Percentiles rank a stretch among this genome's conserved stretches.
Evolutionary conservation across 768 basidiomycete species (phyloP).

Genomic region (Phlegmacium glaucopus): DNA sequence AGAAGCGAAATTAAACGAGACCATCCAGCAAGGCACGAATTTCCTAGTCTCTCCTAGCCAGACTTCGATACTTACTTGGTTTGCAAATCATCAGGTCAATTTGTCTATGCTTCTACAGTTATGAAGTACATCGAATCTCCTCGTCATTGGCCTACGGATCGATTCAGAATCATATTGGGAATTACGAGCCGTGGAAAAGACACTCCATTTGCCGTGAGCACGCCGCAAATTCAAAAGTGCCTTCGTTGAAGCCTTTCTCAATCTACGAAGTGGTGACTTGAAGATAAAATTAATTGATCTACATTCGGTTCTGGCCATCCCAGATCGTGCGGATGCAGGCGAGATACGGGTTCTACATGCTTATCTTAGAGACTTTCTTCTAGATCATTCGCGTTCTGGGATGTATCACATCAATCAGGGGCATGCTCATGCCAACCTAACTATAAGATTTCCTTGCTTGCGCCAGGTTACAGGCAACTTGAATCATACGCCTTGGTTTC

Average conservation of each 20-base stretch:
- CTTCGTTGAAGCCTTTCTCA: no score
- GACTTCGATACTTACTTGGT: no score
- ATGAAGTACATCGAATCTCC: conserved; percentile 14
- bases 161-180: conserved; percentile 10
- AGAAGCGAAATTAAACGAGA: conserved; percentile 3
- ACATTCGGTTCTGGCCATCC: conserved; percentile 8
- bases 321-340: conserved; percentile 4
- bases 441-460: background rate
- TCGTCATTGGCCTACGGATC: conserved; percentile 11
- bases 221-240: no score
- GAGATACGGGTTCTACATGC: conserved; percentile 4
- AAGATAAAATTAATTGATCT: conserved; percentile 9
- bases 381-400: conserved; percentile 10
- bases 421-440: conserved; percentile 4
- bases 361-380: conserved; percentile 14
- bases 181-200: conserved; percentile 3
- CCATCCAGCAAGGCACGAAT: conserved; percentile 6
- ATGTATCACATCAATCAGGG: conserved; percentile 9
- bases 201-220: conserved; percentile 6
- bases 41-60: no score
- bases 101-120: conserved; percentile 18
- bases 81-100: conserved; percentile 14
- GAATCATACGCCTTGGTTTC: no score
- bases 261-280: background rate
- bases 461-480: no score